Conservation (phyloP, 352 stramenopile species). For the Pythium brachiatum region DNA sequence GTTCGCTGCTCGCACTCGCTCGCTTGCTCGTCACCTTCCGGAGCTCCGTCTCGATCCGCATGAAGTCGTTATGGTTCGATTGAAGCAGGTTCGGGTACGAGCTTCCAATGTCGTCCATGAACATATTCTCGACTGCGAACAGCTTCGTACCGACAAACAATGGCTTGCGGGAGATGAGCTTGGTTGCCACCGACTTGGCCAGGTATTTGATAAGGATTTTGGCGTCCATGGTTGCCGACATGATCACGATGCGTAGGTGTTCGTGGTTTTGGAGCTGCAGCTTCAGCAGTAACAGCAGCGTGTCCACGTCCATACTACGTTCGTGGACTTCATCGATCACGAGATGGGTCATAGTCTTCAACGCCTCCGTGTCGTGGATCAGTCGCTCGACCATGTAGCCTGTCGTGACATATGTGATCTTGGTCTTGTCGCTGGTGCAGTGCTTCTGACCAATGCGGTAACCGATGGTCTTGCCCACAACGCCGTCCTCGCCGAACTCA, state of each 20-base stretch:
- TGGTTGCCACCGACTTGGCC: constrained; percentile 46
- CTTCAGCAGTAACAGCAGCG: constrained; percentile 92
- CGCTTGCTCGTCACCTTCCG: constrained; percentile 25
- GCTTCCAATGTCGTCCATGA: constrained; percentile 44
- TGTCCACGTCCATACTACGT: constrained; percentile 94
- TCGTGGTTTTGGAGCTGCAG: constrained; percentile 58
- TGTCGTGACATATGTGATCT: constrained; percentile 96
- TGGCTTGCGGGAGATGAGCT: constrained; percentile 51
- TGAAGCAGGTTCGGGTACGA: constrained; percentile 43
- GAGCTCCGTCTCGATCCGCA: constrained; percentile 42
- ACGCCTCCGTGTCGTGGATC: constrained; percentile 89
- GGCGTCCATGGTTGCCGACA: constrained; percentile 95
- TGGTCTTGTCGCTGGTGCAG: constrained; percentile 84
- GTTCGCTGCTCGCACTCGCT: constrained; percentile 41
- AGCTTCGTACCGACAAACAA: constrained; percentile 84
- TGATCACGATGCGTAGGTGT: constrained; percentile 92
- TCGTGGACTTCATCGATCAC: constrained; percentile 97
- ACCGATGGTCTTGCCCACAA: constrained; percentile 66
- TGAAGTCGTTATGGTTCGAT: constrained; percentile 41
- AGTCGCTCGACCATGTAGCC: constrained; percentile 95
- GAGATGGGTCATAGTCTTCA: constrained; percentile 91
- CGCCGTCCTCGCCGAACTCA: constrained; percentile 58
- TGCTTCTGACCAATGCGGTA: constrained; percentile 91
- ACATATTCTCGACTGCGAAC: constrained; percentile 65
- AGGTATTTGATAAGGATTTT: constrained; percentile 91